These are phyloP conservation scores for Phytomonas francai DNA, from an alignment of 208 protist genomes.

Conservation along the genomic window DNA sequence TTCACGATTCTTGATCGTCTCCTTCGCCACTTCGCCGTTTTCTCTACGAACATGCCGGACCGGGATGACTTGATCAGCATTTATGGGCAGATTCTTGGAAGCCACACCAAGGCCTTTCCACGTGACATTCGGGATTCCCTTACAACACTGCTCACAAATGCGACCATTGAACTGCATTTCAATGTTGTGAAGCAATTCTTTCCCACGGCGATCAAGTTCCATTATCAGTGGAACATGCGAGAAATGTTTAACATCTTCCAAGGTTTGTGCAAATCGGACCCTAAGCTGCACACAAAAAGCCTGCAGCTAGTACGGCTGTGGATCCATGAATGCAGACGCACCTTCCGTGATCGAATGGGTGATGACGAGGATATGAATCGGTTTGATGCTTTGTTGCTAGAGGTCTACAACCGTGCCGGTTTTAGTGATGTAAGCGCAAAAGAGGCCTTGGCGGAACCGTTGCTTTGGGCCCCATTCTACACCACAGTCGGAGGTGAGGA, in stretches of 20 bases:
- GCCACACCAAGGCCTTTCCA: slow-evolving; percentile 83
- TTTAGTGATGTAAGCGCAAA: slow-evolving; percentile 81
- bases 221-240: slow-evolving; percentile 99
- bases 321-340: slow-evolving; percentile 95
- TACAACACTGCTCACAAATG: slow-evolving; percentile 83
- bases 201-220: slow-evolving; percentile 98
- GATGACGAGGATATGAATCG: slow-evolving; percentile 84
- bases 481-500: slow-evolving; percentile 83
- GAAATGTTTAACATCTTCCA: slow-evolving; percentile 97
- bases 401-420: slow-evolving; percentile 74
- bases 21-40: slow-evolving; percentile 95
- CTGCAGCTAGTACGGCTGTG: slow-evolving; percentile 90
- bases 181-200: slow-evolving; percentile 92
- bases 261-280: slow-evolving; percentile 85
- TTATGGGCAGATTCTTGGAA: slow-evolving; percentile 92
- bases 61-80: slow-evolving; percentile 88
- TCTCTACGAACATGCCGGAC: slow-evolving; percentile 94
- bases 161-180: slow-evolving; percentile 90
- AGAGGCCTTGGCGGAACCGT: slow-evolving; percentile 83
- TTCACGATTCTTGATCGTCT: slow-evolving; percentile 96
- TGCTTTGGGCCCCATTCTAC: slow-evolving; percentile 93
- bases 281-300: slow-evolving; percentile 78
- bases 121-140: slow-evolving; percentile 85
- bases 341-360: slow-evolving; percentile 95
- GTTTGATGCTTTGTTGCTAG: slow-evolving; percentile 86